phyloP scores from a whole-genome alignment of 2,329 filamentous ascomycete species.

The Epichloe aotearoae region DNA sequence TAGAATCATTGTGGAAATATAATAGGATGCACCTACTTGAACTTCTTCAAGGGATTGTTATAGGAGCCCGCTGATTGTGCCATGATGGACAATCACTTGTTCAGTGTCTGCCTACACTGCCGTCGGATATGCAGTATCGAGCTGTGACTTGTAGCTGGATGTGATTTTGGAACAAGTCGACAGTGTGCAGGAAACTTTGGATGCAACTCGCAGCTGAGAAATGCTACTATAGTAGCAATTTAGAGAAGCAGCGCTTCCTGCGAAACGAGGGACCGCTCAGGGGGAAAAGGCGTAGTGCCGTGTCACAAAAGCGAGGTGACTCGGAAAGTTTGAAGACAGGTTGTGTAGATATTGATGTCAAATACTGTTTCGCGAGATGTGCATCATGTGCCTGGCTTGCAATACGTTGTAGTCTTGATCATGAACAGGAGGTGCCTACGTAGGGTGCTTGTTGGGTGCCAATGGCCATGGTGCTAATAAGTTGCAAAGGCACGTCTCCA shows the following conservation, averaged over 20 bases:
- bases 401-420: too few relatives aligned
- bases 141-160: background rate
- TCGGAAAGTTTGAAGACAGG: too few relatives aligned
- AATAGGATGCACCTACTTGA: slow-evolving; percentile 55
- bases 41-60: slow-evolving; percentile 99
- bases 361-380: too few relatives aligned
- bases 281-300: background rate
- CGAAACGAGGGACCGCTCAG: background rate
- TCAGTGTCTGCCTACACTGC: background rate
- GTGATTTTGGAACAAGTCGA: background rate
- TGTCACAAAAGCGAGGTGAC: background rate
- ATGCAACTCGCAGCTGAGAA: background rate
- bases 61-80: slow-evolving; percentile 75
- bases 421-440: too few relatives aligned
- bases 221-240: background rate
- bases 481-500: too few relatives aligned
- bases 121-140: background rate
- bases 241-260: background rate
- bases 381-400: too few relatives aligned
- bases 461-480: too few relatives aligned
- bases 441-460: too few relatives aligned
- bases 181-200: background rate
- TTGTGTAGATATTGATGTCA: too few relatives aligned
- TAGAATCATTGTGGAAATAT: background rate
- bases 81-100: slow-evolving; percentile 40